A percentile compares a stretch with the other conserved stretches of the same genome.
These are phyloP conservation scores for Babesia divergens DNA, from an alignment of 169 alveolate genomes.

Conservation along the genomic window DNA sequence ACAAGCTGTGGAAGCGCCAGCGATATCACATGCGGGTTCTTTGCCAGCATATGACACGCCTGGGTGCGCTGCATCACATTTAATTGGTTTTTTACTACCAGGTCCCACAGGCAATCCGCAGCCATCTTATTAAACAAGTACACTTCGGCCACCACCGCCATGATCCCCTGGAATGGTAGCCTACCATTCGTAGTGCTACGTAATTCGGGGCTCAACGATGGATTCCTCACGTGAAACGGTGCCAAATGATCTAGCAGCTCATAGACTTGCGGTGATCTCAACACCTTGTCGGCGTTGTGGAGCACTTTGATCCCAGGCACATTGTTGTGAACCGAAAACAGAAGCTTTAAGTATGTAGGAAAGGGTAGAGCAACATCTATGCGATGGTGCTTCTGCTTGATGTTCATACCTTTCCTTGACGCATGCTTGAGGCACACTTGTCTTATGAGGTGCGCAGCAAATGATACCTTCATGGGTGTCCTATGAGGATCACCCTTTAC, in stretches of 20 bases:
- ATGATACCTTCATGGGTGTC: neutral
- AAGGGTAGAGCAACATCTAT: neutral
- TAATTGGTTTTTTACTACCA: conserved; percentile 17
- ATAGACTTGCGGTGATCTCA: neutral
- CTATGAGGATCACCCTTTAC: neutral
- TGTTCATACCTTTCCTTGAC: neutral
- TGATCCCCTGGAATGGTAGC: conserved; percentile 1
- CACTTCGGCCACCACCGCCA: conserved; percentile 20
- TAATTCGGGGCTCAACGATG: neutral
- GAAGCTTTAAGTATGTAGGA: conserved; percentile 2
- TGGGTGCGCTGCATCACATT: conserved; percentile 58
- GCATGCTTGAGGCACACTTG: neutral
- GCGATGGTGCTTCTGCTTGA: neutral
- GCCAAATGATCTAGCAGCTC: conserved; percentile 9
- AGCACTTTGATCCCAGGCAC: neutral
- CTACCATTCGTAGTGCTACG: neutral
- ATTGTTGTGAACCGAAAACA: conserved; percentile 2
- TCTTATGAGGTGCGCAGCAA: conserved; percentile 19
- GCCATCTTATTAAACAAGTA: conserved; percentile 14
- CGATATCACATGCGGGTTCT: conserved; percentile 20
- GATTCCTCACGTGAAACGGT: neutral
- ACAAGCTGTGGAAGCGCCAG: conserved; percentile 48
- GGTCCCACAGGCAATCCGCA: conserved; percentile 25
- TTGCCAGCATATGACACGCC: conserved; percentile 41
- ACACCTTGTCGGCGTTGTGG: neutral